A percentile compares a stretch with the other conserved stretches of the same genome.
Evolutionary conservation across 169 alveolate genomes (phyloP).

Genomic region (Cryptosporidium sp.): DNA sequence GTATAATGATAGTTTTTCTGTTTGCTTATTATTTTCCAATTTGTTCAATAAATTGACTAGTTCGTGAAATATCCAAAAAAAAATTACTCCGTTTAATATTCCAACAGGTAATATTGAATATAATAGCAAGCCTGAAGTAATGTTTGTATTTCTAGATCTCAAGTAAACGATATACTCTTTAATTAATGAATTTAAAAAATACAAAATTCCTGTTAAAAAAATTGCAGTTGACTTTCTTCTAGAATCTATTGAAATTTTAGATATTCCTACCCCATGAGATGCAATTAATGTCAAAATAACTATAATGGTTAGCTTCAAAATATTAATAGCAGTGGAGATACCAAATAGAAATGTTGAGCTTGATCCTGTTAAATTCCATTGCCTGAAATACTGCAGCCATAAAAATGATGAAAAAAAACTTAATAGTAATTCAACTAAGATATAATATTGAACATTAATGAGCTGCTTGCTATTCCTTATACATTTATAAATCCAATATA

Average conservation of each 20-base stretch:
- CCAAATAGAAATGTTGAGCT: neutral
- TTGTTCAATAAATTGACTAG: neutral
- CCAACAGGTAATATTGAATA: slow-evolving; percentile 31
- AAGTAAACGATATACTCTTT: slow-evolving; percentile 30
- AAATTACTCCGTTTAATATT: slow-evolving; percentile 24
- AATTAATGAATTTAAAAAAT: slow-evolving; percentile 6
- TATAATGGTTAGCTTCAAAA: slow-evolving; percentile 13
- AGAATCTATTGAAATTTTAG: slow-evolving; percentile 7
- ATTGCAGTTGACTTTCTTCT: neutral
- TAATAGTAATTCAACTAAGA: neutral
- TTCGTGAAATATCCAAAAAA: slow-evolving; percentile 65
- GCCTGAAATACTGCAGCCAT: slow-evolving; percentile 15
- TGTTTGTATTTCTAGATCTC: neutral
- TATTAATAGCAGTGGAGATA: neutral
- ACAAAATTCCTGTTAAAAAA: neutral
- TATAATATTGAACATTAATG: slow-evolving; percentile 14
- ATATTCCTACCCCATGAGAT: slow-evolving; percentile 41
- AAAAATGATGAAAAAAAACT: slow-evolving; percentile 1
- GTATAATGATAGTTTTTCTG: slow-evolving; percentile 30
- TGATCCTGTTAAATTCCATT: slow-evolving; percentile 35
- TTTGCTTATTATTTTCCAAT: slow-evolving; percentile 18
- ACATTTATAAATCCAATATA: slow-evolving; percentile 48
- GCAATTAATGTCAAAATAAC: slow-evolving; percentile 46
- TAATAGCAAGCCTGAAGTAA: neutral
- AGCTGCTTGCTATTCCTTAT: slow-evolving; percentile 30